Evolutionary conservation across 2,329 filamentous ascomycete genomes (phyloP).

Genomic region (Sporothrix curviconia): DNA sequence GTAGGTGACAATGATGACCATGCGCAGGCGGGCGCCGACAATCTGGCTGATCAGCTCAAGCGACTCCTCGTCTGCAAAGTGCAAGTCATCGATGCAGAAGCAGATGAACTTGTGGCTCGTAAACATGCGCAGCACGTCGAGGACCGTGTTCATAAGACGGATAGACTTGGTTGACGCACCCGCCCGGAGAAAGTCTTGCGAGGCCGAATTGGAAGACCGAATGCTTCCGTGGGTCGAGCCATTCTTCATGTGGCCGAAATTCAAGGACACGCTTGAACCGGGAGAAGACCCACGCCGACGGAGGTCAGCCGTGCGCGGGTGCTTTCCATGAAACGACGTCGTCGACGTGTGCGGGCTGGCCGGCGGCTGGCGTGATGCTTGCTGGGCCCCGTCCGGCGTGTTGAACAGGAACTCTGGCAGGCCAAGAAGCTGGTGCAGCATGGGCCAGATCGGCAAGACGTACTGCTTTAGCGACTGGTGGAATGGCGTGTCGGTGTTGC

Average conservation of each 20-base stretch:
- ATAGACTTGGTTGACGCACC: constrained; percentile 58
- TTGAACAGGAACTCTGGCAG: constrained; percentile 62
- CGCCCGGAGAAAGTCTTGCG: constrained; percentile 54
- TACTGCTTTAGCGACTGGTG: constrained; percentile 57
- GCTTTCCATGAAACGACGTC: constrained; percentile 24
- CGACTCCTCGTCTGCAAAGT: constrained; percentile 84
- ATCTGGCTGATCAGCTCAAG: constrained; percentile 78
- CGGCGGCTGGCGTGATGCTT: constrained; percentile 30
- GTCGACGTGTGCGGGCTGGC: constrained; percentile 30
- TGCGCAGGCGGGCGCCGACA: constrained; percentile 67
- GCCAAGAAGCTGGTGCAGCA: constrained; percentile 54
- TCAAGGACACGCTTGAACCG: constrained; percentile 39
- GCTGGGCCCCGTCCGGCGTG: constrained; percentile 9
- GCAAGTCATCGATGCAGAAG: constrained; percentile 80
- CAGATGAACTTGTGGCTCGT: constrained; percentile 81
- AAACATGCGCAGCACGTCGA: constrained; percentile 78
- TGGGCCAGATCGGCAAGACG: constrained; percentile 57
- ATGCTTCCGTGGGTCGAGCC: constrained; percentile 28
- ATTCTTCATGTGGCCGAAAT: constrained; percentile 21
- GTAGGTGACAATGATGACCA: constrained; percentile 75
- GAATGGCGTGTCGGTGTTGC: constrained; percentile 58
- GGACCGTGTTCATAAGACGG: constrained; percentile 77
- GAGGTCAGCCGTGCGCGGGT: constrained; percentile 10
- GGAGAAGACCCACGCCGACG: constrained; percentile 32
- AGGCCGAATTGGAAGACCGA: constrained; percentile 41